These are phyloP conservation scores for Elaphomyces granulatus DNA, from an alignment of 495 filamentous ascomycete genomes.

Conservation along the genomic window DNA sequence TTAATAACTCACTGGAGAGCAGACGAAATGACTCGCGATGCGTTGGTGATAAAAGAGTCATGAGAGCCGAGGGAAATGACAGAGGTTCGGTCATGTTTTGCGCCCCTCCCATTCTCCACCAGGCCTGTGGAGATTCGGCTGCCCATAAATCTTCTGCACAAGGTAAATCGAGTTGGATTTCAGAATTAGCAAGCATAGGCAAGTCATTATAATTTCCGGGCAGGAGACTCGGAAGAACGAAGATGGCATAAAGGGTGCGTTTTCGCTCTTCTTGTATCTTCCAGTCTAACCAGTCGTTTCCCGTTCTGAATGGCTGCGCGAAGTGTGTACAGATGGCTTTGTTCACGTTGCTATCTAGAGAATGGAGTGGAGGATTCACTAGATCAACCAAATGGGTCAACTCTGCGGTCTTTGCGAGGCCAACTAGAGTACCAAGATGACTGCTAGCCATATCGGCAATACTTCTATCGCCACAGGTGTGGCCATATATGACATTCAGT, in stretches of 20 bases:
- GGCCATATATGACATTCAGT: conserved; percentile 89
- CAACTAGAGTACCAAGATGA: conserved; percentile 81
- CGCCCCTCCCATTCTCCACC: conserved; percentile 62
- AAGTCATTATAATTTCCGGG: conserved; percentile 88
- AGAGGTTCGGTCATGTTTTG: conserved; percentile 45
- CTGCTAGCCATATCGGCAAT: conserved; percentile 83
- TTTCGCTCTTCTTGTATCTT: conserved; percentile 82
- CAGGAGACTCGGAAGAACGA: conserved; percentile 76
- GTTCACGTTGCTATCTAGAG: conserved; percentile 12
- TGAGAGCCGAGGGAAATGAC: conserved; percentile 65
- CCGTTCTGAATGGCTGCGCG: conserved; percentile 43
- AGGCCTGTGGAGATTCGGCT: conserved; percentile 64
- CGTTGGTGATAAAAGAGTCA: conserved; percentile 63
- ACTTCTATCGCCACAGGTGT: conserved; percentile 85
- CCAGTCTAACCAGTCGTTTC: conserved; percentile 81
- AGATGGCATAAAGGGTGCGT: conserved; percentile 83
- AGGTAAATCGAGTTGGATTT: conserved; percentile 79
- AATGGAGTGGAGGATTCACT: conserved; percentile 26
- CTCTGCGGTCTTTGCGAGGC: conserved; percentile 75
- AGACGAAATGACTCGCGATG: conserved; percentile 51
- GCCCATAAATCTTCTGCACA: conserved; percentile 90
- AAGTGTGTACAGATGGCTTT: not conserved
- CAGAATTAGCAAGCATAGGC: conserved; percentile 84
- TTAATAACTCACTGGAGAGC: conserved; percentile 32
- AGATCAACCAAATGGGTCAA: conserved; percentile 39